phyloP scores from a whole-genome alignment of 2,329 filamentous ascomycete species.

The Camptophora hylomeconis region DNA sequence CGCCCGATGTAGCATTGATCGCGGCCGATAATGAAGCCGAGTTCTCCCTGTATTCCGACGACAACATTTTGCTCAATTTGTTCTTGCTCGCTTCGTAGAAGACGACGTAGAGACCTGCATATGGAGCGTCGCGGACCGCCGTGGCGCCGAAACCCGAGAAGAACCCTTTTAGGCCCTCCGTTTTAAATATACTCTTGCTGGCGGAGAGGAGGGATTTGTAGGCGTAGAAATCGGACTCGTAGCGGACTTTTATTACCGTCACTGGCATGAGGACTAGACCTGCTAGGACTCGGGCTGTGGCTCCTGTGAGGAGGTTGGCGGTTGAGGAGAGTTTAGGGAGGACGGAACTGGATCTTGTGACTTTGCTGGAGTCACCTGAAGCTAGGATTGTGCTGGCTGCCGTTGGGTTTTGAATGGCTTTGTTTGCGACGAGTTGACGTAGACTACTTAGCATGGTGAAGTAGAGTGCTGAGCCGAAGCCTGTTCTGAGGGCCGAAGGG shows the following conservation, averaged over 20 bases:
- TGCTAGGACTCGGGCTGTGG: slow-evolving; percentile 68
- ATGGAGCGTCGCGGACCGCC: slow-evolving; percentile 85
- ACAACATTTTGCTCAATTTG: slow-evolving; percentile 32
- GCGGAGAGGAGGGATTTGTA: slow-evolving; percentile 68
- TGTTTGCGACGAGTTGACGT: slow-evolving; percentile 44
- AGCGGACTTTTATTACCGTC: slow-evolving; percentile 92
- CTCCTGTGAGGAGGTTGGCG: slow-evolving; percentile 75
- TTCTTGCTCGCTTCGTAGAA: slow-evolving; percentile 81
- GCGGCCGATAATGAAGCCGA: background rate
- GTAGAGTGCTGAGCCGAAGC: slow-evolving; percentile 85
- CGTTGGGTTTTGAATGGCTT: too few relatives aligned
- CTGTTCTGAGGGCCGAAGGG: slow-evolving; percentile 85
- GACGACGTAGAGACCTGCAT: slow-evolving; percentile 85
- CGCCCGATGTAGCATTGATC: slow-evolving; percentile 77
- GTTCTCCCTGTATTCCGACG: background rate
- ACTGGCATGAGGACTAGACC: slow-evolving; percentile 91
- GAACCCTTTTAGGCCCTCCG: slow-evolving; percentile 68
- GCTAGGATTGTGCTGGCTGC: slow-evolving; percentile 23
- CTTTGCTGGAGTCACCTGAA: slow-evolving; percentile 6
- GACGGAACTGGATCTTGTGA: slow-evolving; percentile 36
- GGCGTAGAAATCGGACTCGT: slow-evolving; percentile 75
- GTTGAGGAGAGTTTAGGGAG: slow-evolving; percentile 72
- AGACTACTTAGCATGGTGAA: slow-evolving; percentile 79
- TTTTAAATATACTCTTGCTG: slow-evolving; percentile 57
- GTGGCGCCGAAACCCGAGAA: slow-evolving; percentile 92